Base-by-base conservation (phyloP, 345 rosid genomes). In the Rhodamnia argentea region DNA sequence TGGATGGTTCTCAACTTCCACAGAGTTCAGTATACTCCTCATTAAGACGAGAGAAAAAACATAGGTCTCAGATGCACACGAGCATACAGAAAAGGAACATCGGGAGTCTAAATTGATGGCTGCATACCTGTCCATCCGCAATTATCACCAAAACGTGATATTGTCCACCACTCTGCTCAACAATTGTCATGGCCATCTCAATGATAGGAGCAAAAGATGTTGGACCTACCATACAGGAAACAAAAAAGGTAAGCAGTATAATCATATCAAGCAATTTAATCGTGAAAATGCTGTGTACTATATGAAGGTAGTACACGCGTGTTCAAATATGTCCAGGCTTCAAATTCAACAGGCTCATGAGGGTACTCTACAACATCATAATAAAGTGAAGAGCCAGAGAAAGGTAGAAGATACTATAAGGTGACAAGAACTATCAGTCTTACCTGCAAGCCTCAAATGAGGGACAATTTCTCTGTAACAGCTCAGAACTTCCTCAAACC, bases 161-260 rank as follows among this genome's bases (percentile, higher is more conserved):
- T 78, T 94, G 96, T n/a, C 95, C 95, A 44, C 92, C 92, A 87
- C 95, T 93, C 82, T 94, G 89, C 90, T 94, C 93, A 78, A 94
- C 94, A 59, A 92, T 93, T 1, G 93, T 92, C 85, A 91, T 90
- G 83, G 92, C 94, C 96, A 92, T 93, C 85, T 94, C 94, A 58
- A 93, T 90, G 62, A 90, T 86, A 53, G 95, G 96, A 52, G 95
- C 92, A 88, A 94, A 94, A 50, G 95, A 93, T 27, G 94, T 94
- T 20, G 96, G 94, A n/a, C 96, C 96, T 92, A 87, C 56, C 51
- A 84, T 64, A 62, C 42, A 40, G 84, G 74, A 50, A 83, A 86
- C 15, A 51, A 74, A 52, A 10, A 47, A 42, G 51, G 40, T 55
- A 81, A 27, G 58, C 7, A 58, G 26, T 8, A 37, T 76, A 86